Evolutionary conservation across 129 eudicot species (phyloP), one percentile per base, ranked within the genome.

Genomic region (Glebionis coronaria): DNA sequence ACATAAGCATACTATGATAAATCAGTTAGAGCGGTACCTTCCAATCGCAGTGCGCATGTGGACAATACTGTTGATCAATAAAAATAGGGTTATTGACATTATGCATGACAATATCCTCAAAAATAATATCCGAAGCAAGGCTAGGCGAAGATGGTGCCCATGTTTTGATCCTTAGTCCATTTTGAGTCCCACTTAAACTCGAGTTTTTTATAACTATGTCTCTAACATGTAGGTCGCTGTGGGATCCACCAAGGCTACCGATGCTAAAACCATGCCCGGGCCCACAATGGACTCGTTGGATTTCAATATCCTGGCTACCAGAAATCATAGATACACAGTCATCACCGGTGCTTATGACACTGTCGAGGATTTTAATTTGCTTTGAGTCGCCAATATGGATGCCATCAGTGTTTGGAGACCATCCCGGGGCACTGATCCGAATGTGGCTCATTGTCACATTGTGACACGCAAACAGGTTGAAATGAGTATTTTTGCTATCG

Each of bases 261-360:
- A 90, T 73, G 73, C 97, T 90, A 46, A 90, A 82, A 2, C 97
- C 97, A 42, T 90, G 97, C 2, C 97, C 97, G 0, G 97, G 97
- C 16, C 97, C 97, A 66, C 97, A 90, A 2, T 60, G 14, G 19
- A 90, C 88, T 0, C 45, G 8, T 0, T 72, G 16, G 5, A 90
- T 69, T 40, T 15, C 12, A 1, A 90, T 75, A 55, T 82, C 56
- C 0, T 29, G 64, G 50, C 83, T 87, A 21, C 85, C 85, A 0
- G 74, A 40, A 9, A 87, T 67, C 71, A 90, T 87, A 1, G 91
- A 15, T 35, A 90, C 27, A 63, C 97, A 90, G 55, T 90, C 97
- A 25, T 90, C 97, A 1, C 97, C 97, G 0, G 97, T 90, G 57
- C 71, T 49, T 27, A 90, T 90, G 16, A 50, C 2, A n/a, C 84